Evolutionary conservation across 2,329 filamentous ascomycete species (phyloP).

Genomic region (Aureobasidium pullulans): DNA sequence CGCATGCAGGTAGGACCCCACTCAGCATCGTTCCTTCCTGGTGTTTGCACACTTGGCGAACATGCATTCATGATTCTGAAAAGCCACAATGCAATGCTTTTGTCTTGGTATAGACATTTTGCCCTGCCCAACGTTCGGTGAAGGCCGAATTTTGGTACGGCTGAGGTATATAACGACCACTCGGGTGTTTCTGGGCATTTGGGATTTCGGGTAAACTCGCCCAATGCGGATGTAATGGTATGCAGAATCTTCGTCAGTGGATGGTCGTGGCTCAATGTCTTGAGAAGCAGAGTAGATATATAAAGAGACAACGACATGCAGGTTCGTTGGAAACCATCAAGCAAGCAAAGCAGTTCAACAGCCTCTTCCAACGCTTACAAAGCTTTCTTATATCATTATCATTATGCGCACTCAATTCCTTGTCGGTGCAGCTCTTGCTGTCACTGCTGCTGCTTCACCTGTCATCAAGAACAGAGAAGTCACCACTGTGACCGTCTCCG

Average conservation of each 20-base stretch:
- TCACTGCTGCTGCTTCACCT: neutral
- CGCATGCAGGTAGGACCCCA: neutral
- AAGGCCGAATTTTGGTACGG: neutral
- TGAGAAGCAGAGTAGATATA: neutral
- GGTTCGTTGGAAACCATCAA: neutral
- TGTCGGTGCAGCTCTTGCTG: neutral
- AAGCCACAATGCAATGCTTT: neutral
- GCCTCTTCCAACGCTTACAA: neutral
- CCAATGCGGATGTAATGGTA: neutral
- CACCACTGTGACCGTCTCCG: slow-evolving; percentile 8
- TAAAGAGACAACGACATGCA: neutral
- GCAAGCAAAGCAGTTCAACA: neutral
- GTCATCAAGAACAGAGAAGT: neutral
- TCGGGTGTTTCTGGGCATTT: slow-evolving; percentile 7
- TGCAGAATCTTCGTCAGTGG: neutral
- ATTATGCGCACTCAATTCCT: neutral
- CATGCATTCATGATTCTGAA: neutral
- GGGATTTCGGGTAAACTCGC: neutral
- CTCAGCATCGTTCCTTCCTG: neutral
- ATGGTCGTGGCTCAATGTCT: neutral
- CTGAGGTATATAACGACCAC: neutral
- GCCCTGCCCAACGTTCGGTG: neutral
- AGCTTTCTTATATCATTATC: neutral
- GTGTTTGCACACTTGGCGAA: neutral
- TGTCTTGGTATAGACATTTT: neutral